Conservation (phyloP, 1,284 basidiomycete genomes). For the Phylloboletellus chloephorus region DNA sequence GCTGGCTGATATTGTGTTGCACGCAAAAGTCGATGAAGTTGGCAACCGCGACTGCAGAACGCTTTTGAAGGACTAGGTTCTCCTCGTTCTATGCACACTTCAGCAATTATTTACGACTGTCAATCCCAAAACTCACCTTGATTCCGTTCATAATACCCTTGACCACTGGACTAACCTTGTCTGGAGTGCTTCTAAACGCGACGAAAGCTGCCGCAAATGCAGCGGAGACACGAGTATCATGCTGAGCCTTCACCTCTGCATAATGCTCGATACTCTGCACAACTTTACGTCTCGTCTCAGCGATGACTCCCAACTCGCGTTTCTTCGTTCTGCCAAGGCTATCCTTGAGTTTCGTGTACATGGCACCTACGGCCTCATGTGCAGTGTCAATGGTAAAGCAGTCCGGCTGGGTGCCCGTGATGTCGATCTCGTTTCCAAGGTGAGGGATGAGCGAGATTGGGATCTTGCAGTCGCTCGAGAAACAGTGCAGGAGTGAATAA, state of each 20-base stretch:
- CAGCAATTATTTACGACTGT: slow-evolving; percentile 4
- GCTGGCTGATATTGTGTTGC: slow-evolving; percentile 54
- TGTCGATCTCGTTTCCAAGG: slow-evolving; percentile 76
- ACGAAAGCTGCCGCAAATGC: slow-evolving; percentile 90
- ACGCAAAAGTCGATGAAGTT: slow-evolving; percentile 86
- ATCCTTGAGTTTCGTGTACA: slow-evolving; percentile 74
- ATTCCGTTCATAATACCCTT: slow-evolving; percentile 98
- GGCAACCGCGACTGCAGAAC: slow-evolving; percentile 85
- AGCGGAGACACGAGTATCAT: slow-evolving; percentile 86
- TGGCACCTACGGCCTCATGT: slow-evolving; percentile 61
- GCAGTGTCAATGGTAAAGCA: slow-evolving; percentile 84
- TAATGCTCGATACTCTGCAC: slow-evolving; percentile 80
- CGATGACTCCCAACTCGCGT: slow-evolving; percentile 68
- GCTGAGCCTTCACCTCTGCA: slow-evolving; percentile 76
- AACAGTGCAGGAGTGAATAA: slow-evolving; percentile 72
- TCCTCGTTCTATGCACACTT: slow-evolving; percentile 68
- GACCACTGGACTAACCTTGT: slow-evolving; percentile 94
- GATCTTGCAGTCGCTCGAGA: slow-evolving; percentile 83
- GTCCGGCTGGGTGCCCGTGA: slow-evolving; percentile 56
- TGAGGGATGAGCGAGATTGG: slow-evolving; percentile 74
- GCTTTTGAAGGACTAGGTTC: slow-evolving; percentile 84
- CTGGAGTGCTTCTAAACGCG: slow-evolving; percentile 75
- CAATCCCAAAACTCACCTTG: slow-evolving; percentile 55
- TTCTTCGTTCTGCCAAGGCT: slow-evolving; percentile 72
- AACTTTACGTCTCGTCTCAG: slow-evolving; percentile 74